phyloP scores from a whole-genome alignment of 208 protist genomes.

The Trichomonas gallinae region DNA sequence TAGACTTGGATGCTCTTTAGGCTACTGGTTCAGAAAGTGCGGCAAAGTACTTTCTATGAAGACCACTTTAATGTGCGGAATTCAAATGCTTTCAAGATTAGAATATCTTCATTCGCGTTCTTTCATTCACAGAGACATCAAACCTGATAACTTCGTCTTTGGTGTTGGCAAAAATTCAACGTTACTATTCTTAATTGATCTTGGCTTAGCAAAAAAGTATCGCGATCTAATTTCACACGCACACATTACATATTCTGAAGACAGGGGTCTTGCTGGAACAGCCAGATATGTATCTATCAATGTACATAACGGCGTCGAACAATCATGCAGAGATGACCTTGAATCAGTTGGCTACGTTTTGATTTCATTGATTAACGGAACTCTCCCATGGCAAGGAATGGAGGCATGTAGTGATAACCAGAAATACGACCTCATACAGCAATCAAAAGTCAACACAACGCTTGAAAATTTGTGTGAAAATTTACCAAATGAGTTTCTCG shows the following conservation, averaged over 20 bases:
- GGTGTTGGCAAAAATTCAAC: constrained; percentile 58
- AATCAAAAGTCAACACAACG: not conserved
- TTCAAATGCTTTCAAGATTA: constrained; percentile 15
- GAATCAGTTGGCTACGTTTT: constrained; percentile 9
- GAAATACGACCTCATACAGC: not conserved
- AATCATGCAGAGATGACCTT: constrained; percentile 40
- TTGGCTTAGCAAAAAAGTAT: constrained; percentile 91
- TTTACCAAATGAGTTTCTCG: not conserved
- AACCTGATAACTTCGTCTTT: constrained; percentile 97
- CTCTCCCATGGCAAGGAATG: not conserved
- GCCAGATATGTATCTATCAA: constrained; percentile 97
- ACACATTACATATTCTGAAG: constrained; percentile 97
- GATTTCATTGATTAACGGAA: not conserved
- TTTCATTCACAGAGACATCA: constrained; percentile 88
- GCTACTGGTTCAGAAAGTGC: constrained; percentile 86
- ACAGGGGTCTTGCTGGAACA: constrained; percentile 96
- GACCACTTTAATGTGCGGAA: not conserved
- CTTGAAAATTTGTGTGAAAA: not conserved
- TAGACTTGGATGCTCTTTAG: constrained; percentile 81
- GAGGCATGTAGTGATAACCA: not conserved
- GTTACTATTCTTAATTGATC: constrained; percentile 33
- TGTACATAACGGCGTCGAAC: constrained; percentile 94
- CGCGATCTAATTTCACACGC: constrained; percentile 80
- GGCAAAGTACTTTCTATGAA: constrained; percentile 30
- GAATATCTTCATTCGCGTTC: constrained; percentile 64